Evolutionary conservation across 345 rosid species (phyloP).

Genomic region (Angophora floribunda): DNA sequence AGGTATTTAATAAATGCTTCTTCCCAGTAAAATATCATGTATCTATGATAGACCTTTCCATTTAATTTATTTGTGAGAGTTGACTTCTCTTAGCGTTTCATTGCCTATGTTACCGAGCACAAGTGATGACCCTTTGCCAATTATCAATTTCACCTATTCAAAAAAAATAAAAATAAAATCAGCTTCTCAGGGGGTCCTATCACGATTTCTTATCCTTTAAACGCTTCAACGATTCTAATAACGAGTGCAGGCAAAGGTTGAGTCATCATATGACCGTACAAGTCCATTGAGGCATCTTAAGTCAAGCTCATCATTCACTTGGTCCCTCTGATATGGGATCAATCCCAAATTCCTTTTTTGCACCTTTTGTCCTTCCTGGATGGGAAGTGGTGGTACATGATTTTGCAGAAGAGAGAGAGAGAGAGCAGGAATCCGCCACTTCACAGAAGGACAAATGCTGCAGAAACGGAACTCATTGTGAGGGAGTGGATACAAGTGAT

Average conservation of each 20-base stretch:
- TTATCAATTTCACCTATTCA: neutral
- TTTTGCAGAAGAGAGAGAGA: neutral
- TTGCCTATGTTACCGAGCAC: neutral
- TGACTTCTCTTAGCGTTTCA: neutral
- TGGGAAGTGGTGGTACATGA: neutral
- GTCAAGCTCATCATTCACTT: neutral
- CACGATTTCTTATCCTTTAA: neutral
- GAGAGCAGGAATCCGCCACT: neutral
- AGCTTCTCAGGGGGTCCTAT: neutral
- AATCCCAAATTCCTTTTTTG: neutral
- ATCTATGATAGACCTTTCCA: accelerated
- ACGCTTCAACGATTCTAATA: neutral
- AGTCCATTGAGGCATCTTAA: neutral
- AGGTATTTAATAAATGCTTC: neutral
- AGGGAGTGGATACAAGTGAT: neutral
- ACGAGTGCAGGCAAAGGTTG: neutral
- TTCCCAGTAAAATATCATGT: accelerated
- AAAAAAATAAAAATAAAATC: neutral
- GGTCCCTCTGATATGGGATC: neutral
- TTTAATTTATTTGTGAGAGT: neutral
- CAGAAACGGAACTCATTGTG: neutral
- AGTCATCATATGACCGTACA: neutral
- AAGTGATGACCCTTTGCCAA: neutral
- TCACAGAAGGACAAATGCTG: neutral
- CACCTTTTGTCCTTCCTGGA: neutral